Conservation (phyloP, 805 yeast genomes). For the Pichia paraexigua region DNA sequence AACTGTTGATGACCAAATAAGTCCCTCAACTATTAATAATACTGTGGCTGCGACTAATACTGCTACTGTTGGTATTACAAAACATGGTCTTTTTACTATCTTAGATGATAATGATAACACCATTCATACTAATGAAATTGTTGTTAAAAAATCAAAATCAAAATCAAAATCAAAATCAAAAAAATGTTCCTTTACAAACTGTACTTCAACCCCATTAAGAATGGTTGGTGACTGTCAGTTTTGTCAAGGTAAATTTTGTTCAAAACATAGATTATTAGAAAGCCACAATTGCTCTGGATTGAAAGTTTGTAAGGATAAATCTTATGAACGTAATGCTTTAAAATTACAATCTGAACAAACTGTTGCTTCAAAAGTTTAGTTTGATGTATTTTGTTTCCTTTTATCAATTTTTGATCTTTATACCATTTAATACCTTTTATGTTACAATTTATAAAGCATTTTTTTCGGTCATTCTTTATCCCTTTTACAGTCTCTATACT, state of each 20-base stretch:
- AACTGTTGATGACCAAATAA: slow-evolving; percentile 13
- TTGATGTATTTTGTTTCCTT: neutral
- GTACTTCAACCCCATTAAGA: slow-evolving; percentile 57
- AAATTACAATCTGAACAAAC: slow-evolving; percentile 82
- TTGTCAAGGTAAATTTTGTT: slow-evolving; percentile 80
- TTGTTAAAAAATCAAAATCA: slow-evolving; percentile 12
- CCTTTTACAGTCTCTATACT: neutral
- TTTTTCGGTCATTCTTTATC: neutral
- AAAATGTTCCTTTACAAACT: slow-evolving; percentile 45
- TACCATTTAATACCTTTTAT: neutral
- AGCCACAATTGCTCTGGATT: slow-evolving; percentile 76
- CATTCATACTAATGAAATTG: neutral
- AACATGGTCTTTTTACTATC: slow-evolving; percentile 10
- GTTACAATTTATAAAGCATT: neutral
- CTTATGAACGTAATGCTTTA: slow-evolving; percentile 78
- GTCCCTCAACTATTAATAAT: neutral
- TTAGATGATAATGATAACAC: slow-evolving; percentile 11
- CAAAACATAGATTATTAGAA: slow-evolving; percentile 79
- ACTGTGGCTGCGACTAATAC: neutral
- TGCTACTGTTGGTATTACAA: neutral
- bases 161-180: slow-evolving; percentile 34
- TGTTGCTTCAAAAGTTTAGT: slow-evolving; percentile 57
- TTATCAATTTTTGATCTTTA: neutral
- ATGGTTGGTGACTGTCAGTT: slow-evolving; percentile 79
- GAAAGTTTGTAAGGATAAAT: slow-evolving; percentile 69